These are phyloP conservation scores for Cryptococcus amylolentus DNA, from an alignment of 1,284 basidiomycete species.

Conservation along the genomic window DNA sequence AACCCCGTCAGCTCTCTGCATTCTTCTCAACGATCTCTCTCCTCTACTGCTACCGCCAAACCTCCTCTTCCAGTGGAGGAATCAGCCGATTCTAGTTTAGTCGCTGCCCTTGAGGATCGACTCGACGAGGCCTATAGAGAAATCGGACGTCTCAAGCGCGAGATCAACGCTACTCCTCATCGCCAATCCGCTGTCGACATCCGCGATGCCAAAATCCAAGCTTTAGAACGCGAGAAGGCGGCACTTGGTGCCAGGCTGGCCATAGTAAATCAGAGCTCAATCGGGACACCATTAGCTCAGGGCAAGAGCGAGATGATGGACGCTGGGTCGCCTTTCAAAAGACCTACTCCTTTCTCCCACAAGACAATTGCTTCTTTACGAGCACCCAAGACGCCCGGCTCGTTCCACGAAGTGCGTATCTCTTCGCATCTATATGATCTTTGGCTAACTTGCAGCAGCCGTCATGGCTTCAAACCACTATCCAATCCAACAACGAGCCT, in stretches of 20 bases:
- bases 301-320: slow-evolving; percentile 8
- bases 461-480: slow-evolving; percentile 46
- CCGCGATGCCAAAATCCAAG: slow-evolving; percentile 37
- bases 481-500: slow-evolving; percentile 41
- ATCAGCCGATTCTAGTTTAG: slow-evolving; percentile 43
- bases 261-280: not conserved
- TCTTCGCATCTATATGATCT: not conserved
- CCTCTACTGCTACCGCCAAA: not conserved
- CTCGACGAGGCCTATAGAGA: slow-evolving; percentile 75
- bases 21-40: slow-evolving; percentile 7
- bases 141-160: slow-evolving; percentile 66
- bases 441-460: slow-evolving; percentile 18
- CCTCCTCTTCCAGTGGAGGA: not conserved
- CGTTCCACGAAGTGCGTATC: slow-evolving; percentile 38
- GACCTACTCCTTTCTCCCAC: slow-evolving; percentile 36
- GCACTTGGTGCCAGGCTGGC: slow-evolving; percentile 31
- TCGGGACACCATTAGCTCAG: not conserved
- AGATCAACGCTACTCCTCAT: slow-evolving; percentile 52
- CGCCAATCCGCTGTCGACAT: slow-evolving; percentile 34
- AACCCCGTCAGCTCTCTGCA: slow-evolving; percentile 6
- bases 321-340: slow-evolving; percentile 28
- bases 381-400: slow-evolving; percentile 45
- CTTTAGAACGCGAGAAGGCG: slow-evolving; percentile 41
- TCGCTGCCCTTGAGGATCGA: slow-evolving; percentile 61
- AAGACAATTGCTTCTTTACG: slow-evolving; percentile 34